phyloP scores from a whole-genome alignment of 495 filamentous ascomycete species.

The Aspergillus conjunctus region DNA sequence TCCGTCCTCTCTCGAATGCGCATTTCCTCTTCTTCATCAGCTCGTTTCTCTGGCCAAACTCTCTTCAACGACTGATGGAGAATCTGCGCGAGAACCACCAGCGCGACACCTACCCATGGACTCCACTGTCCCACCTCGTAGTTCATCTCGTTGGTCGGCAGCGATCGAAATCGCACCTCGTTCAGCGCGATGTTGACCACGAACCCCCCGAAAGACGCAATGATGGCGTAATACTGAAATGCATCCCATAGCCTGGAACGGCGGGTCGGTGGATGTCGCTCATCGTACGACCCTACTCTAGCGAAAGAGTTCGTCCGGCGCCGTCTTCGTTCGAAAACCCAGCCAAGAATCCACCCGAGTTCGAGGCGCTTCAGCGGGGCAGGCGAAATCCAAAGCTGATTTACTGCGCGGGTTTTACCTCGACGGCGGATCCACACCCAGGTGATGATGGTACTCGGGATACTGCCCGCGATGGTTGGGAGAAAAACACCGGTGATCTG shows the following conservation, averaged over 20 bases:
- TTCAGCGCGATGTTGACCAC: constrained; percentile 1
- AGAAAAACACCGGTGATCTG: constrained; percentile 2
- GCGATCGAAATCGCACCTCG: constrained; percentile 1
- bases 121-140: constrained; percentile 6
- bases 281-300: neutral
- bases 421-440: constrained; percentile 6
- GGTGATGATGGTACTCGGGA: neutral
- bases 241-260: neutral
- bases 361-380: neutral
- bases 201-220: constrained; percentile 3
- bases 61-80: neutral
- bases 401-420: neutral
- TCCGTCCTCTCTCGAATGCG: neutral
- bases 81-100: constrained; percentile 4
- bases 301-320: neutral
- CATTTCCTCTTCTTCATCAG: neutral
- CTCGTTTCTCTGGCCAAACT: neutral
- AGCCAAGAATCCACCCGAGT: neutral
- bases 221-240: neutral
- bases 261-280: neutral
- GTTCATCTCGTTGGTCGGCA: neutral
- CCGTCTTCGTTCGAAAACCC: neutral
- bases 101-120: constrained; percentile 4
- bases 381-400: neutral
- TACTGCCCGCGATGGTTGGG: constrained; percentile 3